Conservation (phyloP, 176 grass and related monocot species). For the Poa annua region DNA sequence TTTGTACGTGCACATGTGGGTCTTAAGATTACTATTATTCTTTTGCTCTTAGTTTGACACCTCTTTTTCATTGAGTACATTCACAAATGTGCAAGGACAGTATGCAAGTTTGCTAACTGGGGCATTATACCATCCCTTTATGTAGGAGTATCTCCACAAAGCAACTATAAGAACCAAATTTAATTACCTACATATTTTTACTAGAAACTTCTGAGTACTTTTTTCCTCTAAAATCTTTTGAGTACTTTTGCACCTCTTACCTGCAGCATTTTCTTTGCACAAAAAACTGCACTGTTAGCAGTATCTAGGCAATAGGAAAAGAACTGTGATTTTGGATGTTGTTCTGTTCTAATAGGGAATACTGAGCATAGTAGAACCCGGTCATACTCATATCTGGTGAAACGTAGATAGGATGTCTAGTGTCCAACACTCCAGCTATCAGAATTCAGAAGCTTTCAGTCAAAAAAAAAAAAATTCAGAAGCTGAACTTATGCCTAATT, state of each 20-base stretch:
- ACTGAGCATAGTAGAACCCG: not conserved
- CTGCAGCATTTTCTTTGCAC: not conserved
- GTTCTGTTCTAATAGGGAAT: not conserved
- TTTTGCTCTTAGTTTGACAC: not conserved
- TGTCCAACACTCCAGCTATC: not conserved
- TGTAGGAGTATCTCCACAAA: not conserved
- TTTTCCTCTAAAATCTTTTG: not conserved
- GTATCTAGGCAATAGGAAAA: not conserved
- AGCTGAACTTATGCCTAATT: not conserved
- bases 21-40: not conserved
- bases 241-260: not conserved
- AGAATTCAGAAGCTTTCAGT: not conserved
- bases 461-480: no score
- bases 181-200: not conserved
- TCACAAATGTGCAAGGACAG: not conserved
- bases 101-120: not conserved
- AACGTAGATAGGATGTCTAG: not conserved
- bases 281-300: not conserved
- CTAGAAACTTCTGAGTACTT: not conserved
- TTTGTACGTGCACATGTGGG: no score
- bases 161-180: slow-evolving; percentile 1
- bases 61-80: slow-evolving; percentile 20
- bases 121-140: not conserved
- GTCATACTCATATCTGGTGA: not conserved
- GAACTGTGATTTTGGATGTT: not conserved